These are phyloP conservation scores for Cercospora janseana DNA, from an alignment of 2,329 filamentous ascomycete species.

Conservation along the genomic window DNA sequence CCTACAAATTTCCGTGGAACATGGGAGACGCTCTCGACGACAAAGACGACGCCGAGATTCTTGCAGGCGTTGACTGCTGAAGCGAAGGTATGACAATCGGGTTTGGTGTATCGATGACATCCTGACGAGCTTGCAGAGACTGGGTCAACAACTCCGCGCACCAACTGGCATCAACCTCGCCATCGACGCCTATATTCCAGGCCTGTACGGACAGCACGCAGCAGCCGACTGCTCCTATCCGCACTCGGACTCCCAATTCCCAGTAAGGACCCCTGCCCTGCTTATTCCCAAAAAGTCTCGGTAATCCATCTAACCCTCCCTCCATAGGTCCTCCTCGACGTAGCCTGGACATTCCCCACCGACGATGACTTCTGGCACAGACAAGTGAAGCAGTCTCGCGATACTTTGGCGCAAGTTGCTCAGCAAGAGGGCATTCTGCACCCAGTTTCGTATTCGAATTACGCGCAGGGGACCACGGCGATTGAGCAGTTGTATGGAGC, in stretches of 20 bases:
- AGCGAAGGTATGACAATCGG: neutral
- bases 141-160: neutral
- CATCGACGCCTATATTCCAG: constrained; percentile 7
- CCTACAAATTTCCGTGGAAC: constrained; percentile 3
- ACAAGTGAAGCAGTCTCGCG: constrained; percentile 3
- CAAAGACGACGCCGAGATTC: neutral
- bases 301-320: neutral
- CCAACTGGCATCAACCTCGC: constrained; percentile 3
- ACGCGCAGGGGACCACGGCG: neutral
- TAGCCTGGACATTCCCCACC: constrained; percentile 3
- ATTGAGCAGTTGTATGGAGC: neutral
- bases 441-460: constrained; percentile 6
- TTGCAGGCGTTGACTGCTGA: neutral
- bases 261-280: neutral
- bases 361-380: constrained; percentile 6
- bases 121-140: neutral
- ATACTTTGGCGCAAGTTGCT: neutral
- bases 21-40: constrained; percentile 9
- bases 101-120: neutral
- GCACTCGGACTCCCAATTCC: constrained; percentile 6
- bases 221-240: neutral
- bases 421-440: constrained; percentile 1
- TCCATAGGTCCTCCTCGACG: constrained; percentile 6
- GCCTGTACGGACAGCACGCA: constrained; percentile 4
- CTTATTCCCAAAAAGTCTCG: neutral